Base-by-base conservation (phyloP, 2,329 filamentous ascomycete genomes). In the Verticillium dahliae region DNA sequence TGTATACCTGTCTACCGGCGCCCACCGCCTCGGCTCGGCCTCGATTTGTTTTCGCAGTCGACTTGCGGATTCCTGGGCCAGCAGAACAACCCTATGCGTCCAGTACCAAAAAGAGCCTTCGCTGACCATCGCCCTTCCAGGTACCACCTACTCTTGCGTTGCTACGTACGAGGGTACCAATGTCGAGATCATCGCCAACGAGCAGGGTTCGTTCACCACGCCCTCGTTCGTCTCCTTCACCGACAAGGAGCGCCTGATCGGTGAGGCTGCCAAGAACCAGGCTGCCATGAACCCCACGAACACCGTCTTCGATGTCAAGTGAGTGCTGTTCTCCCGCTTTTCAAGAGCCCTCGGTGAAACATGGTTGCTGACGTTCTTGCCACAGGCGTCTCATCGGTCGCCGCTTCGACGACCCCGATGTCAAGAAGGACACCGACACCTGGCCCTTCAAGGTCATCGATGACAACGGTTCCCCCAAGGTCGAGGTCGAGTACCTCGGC, bases 181-280 rank as follows among this genome's bases (percentile, higher is more conserved):
- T 89, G 94, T 98, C 79, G 95, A 99, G 81, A 99, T 99, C 86
- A 97, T 98, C 80, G 94, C 94, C 90, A 98, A 98, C 84, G 94
- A 98, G 87, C 94, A 98, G 89, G 94, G 94, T 86, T 93, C 88
- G 83, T 97, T 97, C 84, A 98, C 95, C 76, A 98, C 95, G 67
- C 95, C 95, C 70, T 98, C 95, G 62, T 99, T 97, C 85, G 95
- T 99, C 77, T 96, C 92, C 73, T 99, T 99, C 88, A 97, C 92
- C 77, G 89, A 94, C 74, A 92, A 97, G 85, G 95, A 99, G 87
- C 93, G 95, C 81, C 84, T 99, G 82, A 98, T 98, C 76, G 95
- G 95, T 85, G 95, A 98, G 87, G 94, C 95, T 65, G 95, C 95
- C 76, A 99, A 98, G 91, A 99, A 99, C 86, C 93, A 97, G 88